Conservation (phyloP, 129 eudicot species). For the Helianthus tuberosus region DNA sequence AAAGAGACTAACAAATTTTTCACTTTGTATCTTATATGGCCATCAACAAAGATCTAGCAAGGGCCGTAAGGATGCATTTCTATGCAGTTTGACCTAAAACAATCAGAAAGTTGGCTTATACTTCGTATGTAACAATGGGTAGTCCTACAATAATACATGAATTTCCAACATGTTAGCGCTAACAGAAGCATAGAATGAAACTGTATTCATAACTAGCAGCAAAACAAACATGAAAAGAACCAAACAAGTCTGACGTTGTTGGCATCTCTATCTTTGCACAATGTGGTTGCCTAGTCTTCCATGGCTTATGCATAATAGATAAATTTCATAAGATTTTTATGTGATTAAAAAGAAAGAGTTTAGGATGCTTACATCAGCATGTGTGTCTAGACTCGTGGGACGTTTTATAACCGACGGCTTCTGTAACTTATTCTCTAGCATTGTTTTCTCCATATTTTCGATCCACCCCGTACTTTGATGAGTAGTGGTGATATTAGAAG, state of each 20-base stretch:
- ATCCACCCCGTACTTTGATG: background rate
- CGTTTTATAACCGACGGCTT: background rate
- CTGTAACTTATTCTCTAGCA: background rate
- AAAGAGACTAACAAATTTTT: background rate
- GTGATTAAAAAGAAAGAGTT: background rate
- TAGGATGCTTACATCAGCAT: background rate
- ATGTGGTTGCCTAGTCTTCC: conserved; percentile 1
- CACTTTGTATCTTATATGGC: background rate
- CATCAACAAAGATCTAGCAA: conserved; percentile 1
- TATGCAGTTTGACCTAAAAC: too few relatives aligned
- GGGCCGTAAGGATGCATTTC: too few relatives aligned
- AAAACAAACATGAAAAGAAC: background rate
- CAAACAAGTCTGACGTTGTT: background rate
- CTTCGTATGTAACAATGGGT: too few relatives aligned
- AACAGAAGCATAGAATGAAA: too few relatives aligned
- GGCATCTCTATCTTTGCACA: background rate
- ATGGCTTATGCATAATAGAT: background rate
- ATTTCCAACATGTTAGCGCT: too few relatives aligned
- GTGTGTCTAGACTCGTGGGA: background rate
- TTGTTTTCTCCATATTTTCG: background rate
- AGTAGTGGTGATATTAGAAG: background rate
- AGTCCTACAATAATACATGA: too few relatives aligned
- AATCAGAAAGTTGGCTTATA: too few relatives aligned
- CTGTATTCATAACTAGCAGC: too few relatives aligned
- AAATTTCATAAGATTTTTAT: background rate